These are phyloP conservation scores for thale cress (Arabidopsis thaliana) DNA, from an alignment of 345 rosid genomes.

Conservation along the genomic window DNA sequence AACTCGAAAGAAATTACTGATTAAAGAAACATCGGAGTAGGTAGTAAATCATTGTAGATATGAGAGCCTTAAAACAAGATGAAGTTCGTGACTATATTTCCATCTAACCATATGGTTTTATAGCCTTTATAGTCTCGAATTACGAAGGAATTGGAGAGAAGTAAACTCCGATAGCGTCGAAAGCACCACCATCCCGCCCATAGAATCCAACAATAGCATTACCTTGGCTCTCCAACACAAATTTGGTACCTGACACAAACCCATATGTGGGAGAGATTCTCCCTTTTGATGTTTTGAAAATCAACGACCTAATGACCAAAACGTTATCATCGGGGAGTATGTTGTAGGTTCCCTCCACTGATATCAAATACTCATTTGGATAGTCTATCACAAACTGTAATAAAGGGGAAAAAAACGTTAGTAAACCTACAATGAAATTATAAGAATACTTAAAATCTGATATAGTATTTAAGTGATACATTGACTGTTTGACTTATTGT, in stretches of 20 bases:
- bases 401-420: neutral
- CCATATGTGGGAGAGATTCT: slow-evolving; percentile 36
- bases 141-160: neutral
- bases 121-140: neutral
- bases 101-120: neutral
- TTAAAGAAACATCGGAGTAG: neutral
- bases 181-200: slow-evolving; percentile 31
- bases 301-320: slow-evolving; percentile 26
- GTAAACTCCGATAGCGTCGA: slow-evolving; percentile 38
- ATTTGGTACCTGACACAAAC: slow-evolving; percentile 11
- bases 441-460: neutral
- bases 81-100: neutral
- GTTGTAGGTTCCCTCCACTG: slow-evolving; percentile 40
- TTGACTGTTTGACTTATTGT: neutral
- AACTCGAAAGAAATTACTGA: neutral
- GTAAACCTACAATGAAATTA: neutral
- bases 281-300: slow-evolving; percentile 39
- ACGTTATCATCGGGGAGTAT: slow-evolving; percentile 5
- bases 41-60: neutral
- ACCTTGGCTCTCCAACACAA: slow-evolving; percentile 20
- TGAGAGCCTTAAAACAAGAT: neutral
- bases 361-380: slow-evolving; percentile 36
- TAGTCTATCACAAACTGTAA: slow-evolving; percentile 29
- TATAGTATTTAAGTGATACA: neutral
- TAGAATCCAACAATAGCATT: slow-evolving; percentile 34